These are phyloP conservation scores for Mucor piriformis DNA, from an alignment of 371 early-diverging fungal genomes.

Conservation along the genomic window DNA sequence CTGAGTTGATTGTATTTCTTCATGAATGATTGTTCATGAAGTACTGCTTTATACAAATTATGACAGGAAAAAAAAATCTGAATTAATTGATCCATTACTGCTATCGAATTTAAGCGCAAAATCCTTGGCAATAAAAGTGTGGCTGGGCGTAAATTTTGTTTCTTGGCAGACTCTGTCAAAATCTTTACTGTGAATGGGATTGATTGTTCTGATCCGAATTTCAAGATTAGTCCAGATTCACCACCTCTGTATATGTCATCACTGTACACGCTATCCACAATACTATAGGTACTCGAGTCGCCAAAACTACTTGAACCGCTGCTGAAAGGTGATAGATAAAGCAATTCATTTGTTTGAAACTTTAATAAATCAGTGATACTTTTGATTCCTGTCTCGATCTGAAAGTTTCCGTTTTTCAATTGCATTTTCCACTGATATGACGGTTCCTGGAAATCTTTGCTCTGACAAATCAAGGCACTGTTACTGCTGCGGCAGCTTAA, in stretches of 20 bases:
- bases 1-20: neutral
- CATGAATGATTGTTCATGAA: conserved; percentile 17
- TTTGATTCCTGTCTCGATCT: conserved; percentile 24
- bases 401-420: conserved; percentile 15
- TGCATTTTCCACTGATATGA: conserved; percentile 10
- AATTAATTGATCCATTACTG: conserved; percentile 3
- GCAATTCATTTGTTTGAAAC: neutral
- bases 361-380: conserved; percentile 16
- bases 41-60: neutral
- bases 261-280: neutral
- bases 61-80: conserved; percentile 16
- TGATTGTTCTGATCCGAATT: neutral
- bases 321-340: neutral
- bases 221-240: neutral
- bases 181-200: neutral
- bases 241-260: neutral
- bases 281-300: neutral
- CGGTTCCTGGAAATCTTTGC: neutral
- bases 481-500: neutral
- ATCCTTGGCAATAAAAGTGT: neutral
- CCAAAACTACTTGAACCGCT: neutral
- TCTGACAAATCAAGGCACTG: neutral
- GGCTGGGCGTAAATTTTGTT: neutral
- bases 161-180: neutral
- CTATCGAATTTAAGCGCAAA: neutral